A percentile compares a stretch with the other conserved stretches of the same genome.
Evolutionary conservation across 371 early-diverging fungal genomes (phyloP).

Genomic region (Lichtheimia corymbifera): DNA sequence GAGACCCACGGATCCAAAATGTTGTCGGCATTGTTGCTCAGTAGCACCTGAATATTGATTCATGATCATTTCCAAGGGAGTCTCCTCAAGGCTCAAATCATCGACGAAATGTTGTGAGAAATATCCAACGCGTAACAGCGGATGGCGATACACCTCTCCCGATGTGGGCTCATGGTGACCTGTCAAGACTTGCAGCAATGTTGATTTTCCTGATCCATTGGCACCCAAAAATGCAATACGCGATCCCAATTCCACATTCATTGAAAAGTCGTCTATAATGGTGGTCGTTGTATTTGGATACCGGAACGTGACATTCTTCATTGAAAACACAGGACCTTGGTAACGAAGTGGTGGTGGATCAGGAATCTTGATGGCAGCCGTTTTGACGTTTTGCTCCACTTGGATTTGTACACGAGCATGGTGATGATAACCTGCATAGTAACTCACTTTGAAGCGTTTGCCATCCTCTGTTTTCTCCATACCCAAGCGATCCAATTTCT

Average conservation of each 20-base stretch:
- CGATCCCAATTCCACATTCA: slow-evolving; percentile 60
- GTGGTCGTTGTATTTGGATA: slow-evolving; percentile 30
- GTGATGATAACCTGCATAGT: slow-evolving; percentile 59
- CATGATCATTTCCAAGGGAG: slow-evolving; percentile 52
- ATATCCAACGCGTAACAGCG: slow-evolving; percentile 68
- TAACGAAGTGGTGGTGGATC: slow-evolving; percentile 61
- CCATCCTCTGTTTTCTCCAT: slow-evolving; percentile 69
- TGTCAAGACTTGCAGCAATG: slow-evolving; percentile 73
- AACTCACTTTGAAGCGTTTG: slow-evolving; percentile 67
- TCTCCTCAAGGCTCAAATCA: slow-evolving; percentile 51
- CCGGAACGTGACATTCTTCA: slow-evolving; percentile 63
- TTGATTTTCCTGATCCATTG: slow-evolving; percentile 87
- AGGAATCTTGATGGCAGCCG: slow-evolving; percentile 56
- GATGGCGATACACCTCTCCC: slow-evolving; percentile 62
- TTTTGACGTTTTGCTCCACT: slow-evolving; percentile 59
- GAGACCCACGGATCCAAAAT: slow-evolving; percentile 69
- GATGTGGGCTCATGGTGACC: slow-evolving; percentile 56
- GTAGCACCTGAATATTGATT: slow-evolving; percentile 43
- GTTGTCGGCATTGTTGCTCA: slow-evolving; percentile 63
- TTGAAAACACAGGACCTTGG: slow-evolving; percentile 62
- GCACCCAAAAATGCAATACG: slow-evolving; percentile 75
- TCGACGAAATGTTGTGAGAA: slow-evolving; percentile 84
- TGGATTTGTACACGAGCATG: slow-evolving; percentile 50
- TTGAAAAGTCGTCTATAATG: slow-evolving; percentile 57
- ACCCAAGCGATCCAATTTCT: slow-evolving; percentile 64